Base-by-base conservation (phyloP, 768 basidiomycete species). In the Strobilomyces confusus region DNA sequence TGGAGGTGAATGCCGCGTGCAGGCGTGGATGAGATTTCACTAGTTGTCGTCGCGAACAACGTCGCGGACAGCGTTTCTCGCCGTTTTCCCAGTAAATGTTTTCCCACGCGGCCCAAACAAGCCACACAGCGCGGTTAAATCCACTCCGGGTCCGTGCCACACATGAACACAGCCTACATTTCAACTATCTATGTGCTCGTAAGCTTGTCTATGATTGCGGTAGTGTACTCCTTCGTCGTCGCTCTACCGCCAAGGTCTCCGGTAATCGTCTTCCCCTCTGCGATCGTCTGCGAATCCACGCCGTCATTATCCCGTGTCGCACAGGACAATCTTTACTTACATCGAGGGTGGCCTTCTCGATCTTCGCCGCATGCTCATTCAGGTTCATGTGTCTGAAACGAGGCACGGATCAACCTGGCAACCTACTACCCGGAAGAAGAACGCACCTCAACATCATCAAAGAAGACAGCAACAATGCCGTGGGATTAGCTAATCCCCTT, bases 401-500 rank as follows among this genome's bases (percentile, higher is more conserved):
- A 56, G 48, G 58, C 53, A 62, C 48, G 60, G 58, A 62, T 62
- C 64, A 61, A 57, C 57, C 33, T 56, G 46, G 52, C 50, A 34
- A 46, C 45, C 45, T 9, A 32, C 38, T 32, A 20, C 33, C 46
- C 52, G 51, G 55, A 52, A 51, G 57, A 46, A 43, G 51, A 54
- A 74, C 81, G 55, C 63, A 90, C 92, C 93, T 84, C 65, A 98
- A 71, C 95, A 98, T 98, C 97, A 98, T 98, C 57, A 98, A 75
- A 52, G 92, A 93, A 58, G 92, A 95, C 58, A 99, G 72, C 48
- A 99, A 77, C 42, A 99, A 81, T 4, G 97, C 97, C n/a, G 97
- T 98, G n/a, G 97, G 97, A 78, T 99, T 99, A 66, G 97, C 95
- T 61, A 93, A 77, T 58, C 92, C 92, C 68, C 92, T 90, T 65